Evolutionary conservation across 805 yeast genomes (phyloP).

Genomic region (Sungouiozyma intestinalis): DNA sequence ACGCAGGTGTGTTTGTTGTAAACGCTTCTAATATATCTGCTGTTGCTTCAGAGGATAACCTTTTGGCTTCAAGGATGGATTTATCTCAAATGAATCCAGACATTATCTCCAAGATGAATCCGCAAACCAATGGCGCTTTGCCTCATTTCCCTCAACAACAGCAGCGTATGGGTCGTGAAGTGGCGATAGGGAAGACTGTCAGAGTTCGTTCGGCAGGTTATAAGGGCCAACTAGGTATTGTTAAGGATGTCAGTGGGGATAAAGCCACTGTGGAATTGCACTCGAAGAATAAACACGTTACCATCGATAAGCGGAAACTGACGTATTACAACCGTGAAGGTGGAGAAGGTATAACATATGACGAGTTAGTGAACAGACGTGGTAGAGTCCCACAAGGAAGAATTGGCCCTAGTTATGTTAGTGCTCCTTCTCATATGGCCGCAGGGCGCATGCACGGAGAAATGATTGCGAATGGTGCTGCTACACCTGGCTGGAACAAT

Average conservation of each 20-base stretch:
- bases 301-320: constrained; percentile 70
- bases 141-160: constrained; percentile 36
- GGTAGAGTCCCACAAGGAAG: constrained; percentile 31
- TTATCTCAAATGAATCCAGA: constrained; percentile 81
- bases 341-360: constrained; percentile 66
- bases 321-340: constrained; percentile 55
- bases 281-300: constrained; percentile 79
- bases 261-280: constrained; percentile 89
- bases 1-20: constrained; percentile 84
- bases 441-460: constrained; percentile 25
- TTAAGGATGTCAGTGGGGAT: constrained; percentile 86
- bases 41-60: constrained; percentile 72
- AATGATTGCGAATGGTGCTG: constrained; percentile 26
- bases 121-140: constrained; percentile 43
- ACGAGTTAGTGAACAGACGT: constrained; percentile 56
- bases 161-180: constrained; percentile 62
- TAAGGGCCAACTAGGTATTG: constrained; percentile 89
- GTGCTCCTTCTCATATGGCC: constrained; percentile 27
- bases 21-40: constrained; percentile 69
- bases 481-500: constrained; percentile 44
- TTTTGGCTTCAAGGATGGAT: constrained; percentile 42
- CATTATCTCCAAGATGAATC: constrained; percentile 34
- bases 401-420: constrained; percentile 28
- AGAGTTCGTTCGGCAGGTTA: constrained; percentile 83
- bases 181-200: constrained; percentile 72